Evolutionary conservation across 257 asterid species (phyloP), one percentile per base, ranked within the genome.

Genomic region (Pogostemon cablin): DNA sequence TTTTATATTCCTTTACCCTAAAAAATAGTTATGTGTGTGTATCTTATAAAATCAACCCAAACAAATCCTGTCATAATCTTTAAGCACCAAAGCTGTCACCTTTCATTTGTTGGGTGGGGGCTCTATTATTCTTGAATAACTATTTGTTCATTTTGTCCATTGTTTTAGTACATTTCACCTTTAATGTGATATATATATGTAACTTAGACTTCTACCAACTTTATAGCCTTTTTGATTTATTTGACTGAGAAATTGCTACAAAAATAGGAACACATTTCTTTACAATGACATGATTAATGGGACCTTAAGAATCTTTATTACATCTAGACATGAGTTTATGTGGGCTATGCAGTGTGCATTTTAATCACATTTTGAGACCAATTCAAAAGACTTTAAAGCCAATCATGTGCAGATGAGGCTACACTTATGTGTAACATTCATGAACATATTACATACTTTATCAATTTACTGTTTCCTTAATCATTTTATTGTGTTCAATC

Each of bases 281-380:
- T 75, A n/a, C n/a, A 37, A 32, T 75, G 79, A 52, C 8, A 62
- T 68, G 74, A 68, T 60, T 50, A 67, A 60, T 49, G 79, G 79
- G 79, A 10, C 79, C 79, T 75, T 49, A n/a, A 52, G 75, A 75
- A 61, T 61, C 71, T 75, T 75, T 55, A 68, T 75, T 68, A 60
- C 66, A 42, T 37, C 11, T 43, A 56, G 67, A 58, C 12, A n/a
- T 34, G 65, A 17, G 60, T 35, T 67, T 1, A n/a, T 56, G 67
- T 53, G 71, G 58, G 43, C 41, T 53, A 55, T 46, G 55, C 49
- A 41, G 2, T 39, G 53, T 15, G 65, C 69, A 73, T 66, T 67
- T 66, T 17, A 55, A 54, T 49, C 32, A 32, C 2, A 54, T 38
- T 73, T 57, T 58, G 47, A 57, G 68, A 67, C 68, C 46, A 38